These are phyloP conservation scores for Lichtheimia corymbifera DNA, from an alignment of 371 early-diverging fungal species.

Conservation along the genomic window DNA sequence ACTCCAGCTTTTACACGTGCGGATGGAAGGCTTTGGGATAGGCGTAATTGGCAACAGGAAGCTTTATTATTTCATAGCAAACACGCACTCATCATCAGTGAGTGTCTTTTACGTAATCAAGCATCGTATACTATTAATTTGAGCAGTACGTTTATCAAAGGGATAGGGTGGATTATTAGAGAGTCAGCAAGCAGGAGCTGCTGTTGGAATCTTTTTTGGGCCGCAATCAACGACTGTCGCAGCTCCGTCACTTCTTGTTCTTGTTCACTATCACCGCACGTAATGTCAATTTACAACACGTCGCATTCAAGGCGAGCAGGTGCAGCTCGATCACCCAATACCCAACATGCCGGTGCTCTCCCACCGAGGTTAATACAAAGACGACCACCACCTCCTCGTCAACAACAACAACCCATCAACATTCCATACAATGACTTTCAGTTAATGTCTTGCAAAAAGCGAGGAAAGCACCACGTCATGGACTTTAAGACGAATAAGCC, in stretches of 20 bases:
- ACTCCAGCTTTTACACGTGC: too few species aligned
- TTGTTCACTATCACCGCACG: neutral
- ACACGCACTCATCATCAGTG: too few species aligned
- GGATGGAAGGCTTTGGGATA: too few species aligned
- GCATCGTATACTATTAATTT: too few species aligned
- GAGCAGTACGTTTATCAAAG: too few species aligned
- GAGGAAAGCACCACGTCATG: constrained; percentile 59
- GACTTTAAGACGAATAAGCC: constrained; percentile 58
- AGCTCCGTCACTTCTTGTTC: neutral
- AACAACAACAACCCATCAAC: constrained; percentile 7
- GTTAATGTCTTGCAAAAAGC: constrained; percentile 11
- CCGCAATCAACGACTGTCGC: too few species aligned
- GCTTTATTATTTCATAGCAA: too few species aligned
- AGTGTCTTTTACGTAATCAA: too few species aligned
- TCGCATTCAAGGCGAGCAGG: constrained; percentile 14
- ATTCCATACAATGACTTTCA: constrained; percentile 15
- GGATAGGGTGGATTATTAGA: too few species aligned
- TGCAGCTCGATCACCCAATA: neutral
- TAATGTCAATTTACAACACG: constrained; percentile 17
- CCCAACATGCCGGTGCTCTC: neutral
- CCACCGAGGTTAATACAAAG: neutral
- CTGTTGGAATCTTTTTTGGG: too few species aligned
- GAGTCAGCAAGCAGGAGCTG: too few species aligned
- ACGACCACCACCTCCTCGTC: neutral
- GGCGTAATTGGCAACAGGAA: too few species aligned